Evolutionary conservation across 805 yeast genomes (phyloP).

Genomic region (Wickerhamiella allomyrinae): DNA sequence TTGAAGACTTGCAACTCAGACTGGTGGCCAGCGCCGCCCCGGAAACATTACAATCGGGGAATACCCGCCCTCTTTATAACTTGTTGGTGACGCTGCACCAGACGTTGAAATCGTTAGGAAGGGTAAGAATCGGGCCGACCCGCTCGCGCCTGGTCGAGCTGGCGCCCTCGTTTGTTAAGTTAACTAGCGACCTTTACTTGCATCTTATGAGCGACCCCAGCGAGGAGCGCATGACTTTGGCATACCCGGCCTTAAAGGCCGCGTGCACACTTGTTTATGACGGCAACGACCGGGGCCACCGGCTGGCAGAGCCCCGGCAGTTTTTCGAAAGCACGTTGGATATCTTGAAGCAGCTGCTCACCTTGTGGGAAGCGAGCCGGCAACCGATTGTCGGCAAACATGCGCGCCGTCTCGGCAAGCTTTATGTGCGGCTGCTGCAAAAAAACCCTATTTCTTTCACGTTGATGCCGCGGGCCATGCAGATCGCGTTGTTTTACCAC

Average conservation of each 20-base stretch:
- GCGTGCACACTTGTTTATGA: slow-evolving; percentile 60
- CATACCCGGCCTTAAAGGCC: slow-evolving; percentile 64
- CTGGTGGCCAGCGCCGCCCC: slow-evolving; percentile 2
- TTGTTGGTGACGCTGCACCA: slow-evolving; percentile 58
- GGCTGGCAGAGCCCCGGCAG: slow-evolving; percentile 41
- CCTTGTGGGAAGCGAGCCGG: slow-evolving; percentile 33
- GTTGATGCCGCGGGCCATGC: slow-evolving; percentile 46
- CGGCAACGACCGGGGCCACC: slow-evolving; percentile 59
- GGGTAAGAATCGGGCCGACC: slow-evolving; percentile 73
- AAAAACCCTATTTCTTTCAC: slow-evolving; percentile 58
- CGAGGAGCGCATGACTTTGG: slow-evolving; percentile 30
- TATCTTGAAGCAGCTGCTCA: slow-evolving; percentile 45
- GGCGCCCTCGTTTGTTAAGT: slow-evolving; percentile 47
- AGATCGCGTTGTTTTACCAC: slow-evolving; percentile 47
- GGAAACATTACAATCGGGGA: neutral
- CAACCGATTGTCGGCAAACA: slow-evolving; percentile 45
- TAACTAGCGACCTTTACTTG: slow-evolving; percentile 45
- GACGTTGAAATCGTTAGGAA: slow-evolving; percentile 54
- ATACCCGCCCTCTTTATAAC: slow-evolving; percentile 40
- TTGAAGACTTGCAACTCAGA: slow-evolving; percentile 37
- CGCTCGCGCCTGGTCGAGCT: slow-evolving; percentile 27
- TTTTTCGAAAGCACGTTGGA: slow-evolving; percentile 42
- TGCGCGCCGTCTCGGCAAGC: slow-evolving; percentile 59
- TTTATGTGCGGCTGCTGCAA: slow-evolving; percentile 46
- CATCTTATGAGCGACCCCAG: slow-evolving; percentile 45